Evolutionary conservation across 2,329 filamentous ascomycete genomes (phyloP).

Genomic region (Sporothrix protearum): DNA sequence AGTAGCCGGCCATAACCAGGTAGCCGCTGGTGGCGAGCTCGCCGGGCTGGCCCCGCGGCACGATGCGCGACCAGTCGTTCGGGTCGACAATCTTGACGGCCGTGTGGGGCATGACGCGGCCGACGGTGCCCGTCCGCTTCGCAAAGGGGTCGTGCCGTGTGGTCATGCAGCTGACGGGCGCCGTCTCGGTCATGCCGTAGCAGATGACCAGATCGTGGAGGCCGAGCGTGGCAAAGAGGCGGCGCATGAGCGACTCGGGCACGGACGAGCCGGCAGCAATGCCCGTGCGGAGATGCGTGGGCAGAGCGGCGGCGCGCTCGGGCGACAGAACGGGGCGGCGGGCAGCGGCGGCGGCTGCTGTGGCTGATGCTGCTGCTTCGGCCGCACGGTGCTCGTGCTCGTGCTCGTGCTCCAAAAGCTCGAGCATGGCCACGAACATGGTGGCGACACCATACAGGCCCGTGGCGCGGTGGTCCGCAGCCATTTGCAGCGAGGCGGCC

Average conservation of each 20-base stretch:
- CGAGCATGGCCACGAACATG: slow-evolving; percentile 88
- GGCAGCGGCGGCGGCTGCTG: too few species aligned
- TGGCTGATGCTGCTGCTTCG: neutral
- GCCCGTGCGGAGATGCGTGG: slow-evolving; percentile 66
- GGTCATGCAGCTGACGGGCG: slow-evolving; percentile 77
- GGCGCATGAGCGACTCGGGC: slow-evolving; percentile 74
- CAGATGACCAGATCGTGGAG: slow-evolving; percentile 83
- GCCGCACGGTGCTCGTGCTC: slow-evolving; percentile 33
- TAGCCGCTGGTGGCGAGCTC: slow-evolving; percentile 85
- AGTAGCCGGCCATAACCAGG: slow-evolving; percentile 88
- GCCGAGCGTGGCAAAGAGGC: slow-evolving; percentile 69
- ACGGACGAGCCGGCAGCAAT: slow-evolving; percentile 88
- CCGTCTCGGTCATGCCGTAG: slow-evolving; percentile 95
- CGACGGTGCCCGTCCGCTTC: slow-evolving; percentile 72
- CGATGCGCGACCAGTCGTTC: slow-evolving; percentile 51
- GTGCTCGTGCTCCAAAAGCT: slow-evolving; percentile 56
- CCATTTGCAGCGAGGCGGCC: slow-evolving; percentile 60
- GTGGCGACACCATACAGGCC: slow-evolving; percentile 85
- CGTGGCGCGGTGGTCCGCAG: slow-evolving; percentile 52
- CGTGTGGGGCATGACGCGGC: slow-evolving; percentile 80
- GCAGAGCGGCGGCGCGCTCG: slow-evolving; percentile 28
- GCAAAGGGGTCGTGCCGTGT: slow-evolving; percentile 68
- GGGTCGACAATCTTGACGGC: slow-evolving; percentile 71
- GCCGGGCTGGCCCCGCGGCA: slow-evolving; percentile 65
- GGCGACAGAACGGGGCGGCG: slow-evolving; percentile 22